Evolutionary conservation across 306 rosid species (phyloP).

Genomic region (Mucuna pruriens): DNA sequence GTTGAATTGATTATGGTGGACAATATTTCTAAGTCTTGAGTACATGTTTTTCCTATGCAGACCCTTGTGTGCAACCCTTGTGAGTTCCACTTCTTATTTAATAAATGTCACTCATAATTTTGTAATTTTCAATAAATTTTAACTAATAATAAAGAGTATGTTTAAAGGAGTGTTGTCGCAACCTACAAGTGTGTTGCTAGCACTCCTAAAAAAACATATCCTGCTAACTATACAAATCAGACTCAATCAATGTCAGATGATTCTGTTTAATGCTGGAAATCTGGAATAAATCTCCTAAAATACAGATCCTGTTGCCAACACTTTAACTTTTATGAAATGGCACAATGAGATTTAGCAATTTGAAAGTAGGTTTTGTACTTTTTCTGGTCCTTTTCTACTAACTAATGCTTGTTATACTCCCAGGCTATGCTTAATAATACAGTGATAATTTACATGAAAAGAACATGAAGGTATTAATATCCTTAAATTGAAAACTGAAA

Average conservation of each 20-base stretch:
- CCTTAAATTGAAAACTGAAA: slow-evolving; percentile 24
- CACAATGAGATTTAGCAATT: slow-evolving; percentile 15
- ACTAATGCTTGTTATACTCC: neutral
- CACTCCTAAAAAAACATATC: no score
- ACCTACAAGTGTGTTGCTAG: no score
- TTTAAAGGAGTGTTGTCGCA: no score
- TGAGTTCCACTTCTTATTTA: no score
- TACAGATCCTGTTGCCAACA: no score
- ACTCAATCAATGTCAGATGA: neutral
- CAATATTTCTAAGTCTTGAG: neutral
- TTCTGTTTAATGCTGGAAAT: neutral
- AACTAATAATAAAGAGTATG: no score
- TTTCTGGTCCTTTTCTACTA: neutral
- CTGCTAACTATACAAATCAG: neutral
- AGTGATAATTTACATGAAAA: neutral
- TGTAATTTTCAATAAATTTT: no score
- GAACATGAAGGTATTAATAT: slow-evolving; percentile 11
- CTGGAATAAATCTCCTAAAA: neutral
- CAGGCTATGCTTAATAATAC: neutral
- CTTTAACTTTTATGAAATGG: slow-evolving; percentile 4
- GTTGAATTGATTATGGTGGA: neutral
- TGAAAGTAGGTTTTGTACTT: slow-evolving; percentile 17
- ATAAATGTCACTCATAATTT: no score
- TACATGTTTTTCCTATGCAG: neutral
- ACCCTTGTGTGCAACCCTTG: neutral